Conservation (phyloP, 805 yeast species). For the Hanseniaspora lindneri region DNA sequence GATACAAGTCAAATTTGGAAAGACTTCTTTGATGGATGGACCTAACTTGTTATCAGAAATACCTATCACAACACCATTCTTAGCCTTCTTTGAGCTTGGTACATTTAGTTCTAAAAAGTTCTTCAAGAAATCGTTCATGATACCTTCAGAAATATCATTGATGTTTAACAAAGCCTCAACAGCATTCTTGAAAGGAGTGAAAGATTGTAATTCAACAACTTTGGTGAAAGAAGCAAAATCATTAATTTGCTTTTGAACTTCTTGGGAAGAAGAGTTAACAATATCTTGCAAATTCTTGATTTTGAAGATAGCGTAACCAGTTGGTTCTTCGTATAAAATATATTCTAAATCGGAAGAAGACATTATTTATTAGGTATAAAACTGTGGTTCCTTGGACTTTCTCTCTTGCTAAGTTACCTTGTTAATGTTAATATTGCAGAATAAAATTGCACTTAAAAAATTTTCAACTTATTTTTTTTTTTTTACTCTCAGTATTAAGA, state of each 20-base stretch:
- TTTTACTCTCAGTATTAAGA: neutral
- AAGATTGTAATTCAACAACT: slow-evolving; percentile 82
- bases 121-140: slow-evolving; percentile 84
- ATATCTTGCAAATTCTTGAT: slow-evolving; percentile 89
- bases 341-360: slow-evolving; percentile 68
- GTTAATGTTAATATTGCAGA: neutral
- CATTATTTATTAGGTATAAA: slow-evolving; percentile 17
- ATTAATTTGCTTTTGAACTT: slow-evolving; percentile 80
- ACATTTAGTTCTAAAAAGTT: slow-evolving; percentile 80
- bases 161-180: slow-evolving; percentile 98
- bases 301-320: slow-evolving; percentile 94
- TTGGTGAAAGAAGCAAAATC: slow-evolving; percentile 84
- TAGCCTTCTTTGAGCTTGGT: slow-evolving; percentile 36
- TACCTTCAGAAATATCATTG: slow-evolving; percentile 93
- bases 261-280: slow-evolving; percentile 80
- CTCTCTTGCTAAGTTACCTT: neutral
- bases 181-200: slow-evolving; percentile 98
- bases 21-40: slow-evolving; percentile 84
- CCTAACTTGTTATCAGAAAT: slow-evolving; percentile 92
- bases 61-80: slow-evolving; percentile 54
- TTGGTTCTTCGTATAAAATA: slow-evolving; percentile 93
- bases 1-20: slow-evolving; percentile 81
- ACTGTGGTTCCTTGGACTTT: slow-evolving; percentile 3
- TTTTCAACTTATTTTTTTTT: neutral
- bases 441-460: neutral